Evolutionary conservation across 1,139 yeast species (phyloP).

Genomic region (Suzukiozyma palmioleophila): DNA sequence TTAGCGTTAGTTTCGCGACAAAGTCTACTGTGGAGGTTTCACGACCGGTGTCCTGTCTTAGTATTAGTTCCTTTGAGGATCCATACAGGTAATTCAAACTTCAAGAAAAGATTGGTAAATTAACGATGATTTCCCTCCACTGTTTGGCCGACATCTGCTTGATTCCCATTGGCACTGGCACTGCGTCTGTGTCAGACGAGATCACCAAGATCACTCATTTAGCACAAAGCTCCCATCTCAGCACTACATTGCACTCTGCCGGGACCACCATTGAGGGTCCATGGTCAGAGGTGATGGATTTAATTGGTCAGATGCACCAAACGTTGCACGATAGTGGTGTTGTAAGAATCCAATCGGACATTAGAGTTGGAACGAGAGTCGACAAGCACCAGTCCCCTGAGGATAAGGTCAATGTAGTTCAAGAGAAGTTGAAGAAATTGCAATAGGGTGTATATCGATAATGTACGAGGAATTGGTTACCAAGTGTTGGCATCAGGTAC

Average conservation of each 20-base stretch:
- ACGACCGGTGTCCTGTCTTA: no score
- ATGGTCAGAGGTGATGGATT: conserved; percentile 80
- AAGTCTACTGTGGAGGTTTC: no score
- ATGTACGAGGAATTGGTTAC: no score
- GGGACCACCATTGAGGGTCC: conserved; percentile 91
- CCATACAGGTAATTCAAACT: background rate
- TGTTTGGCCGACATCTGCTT: conserved; percentile 82
- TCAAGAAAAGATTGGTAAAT: no score
- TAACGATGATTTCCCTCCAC: conserved; percentile 43
- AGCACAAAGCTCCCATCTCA: conserved; percentile 56
- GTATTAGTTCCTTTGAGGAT: no score
- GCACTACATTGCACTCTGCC: conserved; percentile 77
- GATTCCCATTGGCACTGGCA: conserved; percentile 81
- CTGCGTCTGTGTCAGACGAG: conserved; percentile 76
- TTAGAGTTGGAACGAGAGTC: conserved; percentile 76
- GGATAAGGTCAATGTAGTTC: conserved; percentile 62
- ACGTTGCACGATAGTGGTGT: conserved; percentile 64
- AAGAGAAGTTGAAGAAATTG: conserved; percentile 38
- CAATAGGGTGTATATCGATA: background rate
- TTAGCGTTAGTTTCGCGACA: no score
- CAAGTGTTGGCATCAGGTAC: no score
- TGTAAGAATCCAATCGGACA: conserved; percentile 76
- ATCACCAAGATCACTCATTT: conserved; percentile 64
- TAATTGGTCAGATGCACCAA: conserved; percentile 78
- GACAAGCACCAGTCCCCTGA: conserved; percentile 65